Evolutionary conservation across 768 basidiomycete species (phyloP).

Genomic region (Solioccasus polychromus): DNA sequence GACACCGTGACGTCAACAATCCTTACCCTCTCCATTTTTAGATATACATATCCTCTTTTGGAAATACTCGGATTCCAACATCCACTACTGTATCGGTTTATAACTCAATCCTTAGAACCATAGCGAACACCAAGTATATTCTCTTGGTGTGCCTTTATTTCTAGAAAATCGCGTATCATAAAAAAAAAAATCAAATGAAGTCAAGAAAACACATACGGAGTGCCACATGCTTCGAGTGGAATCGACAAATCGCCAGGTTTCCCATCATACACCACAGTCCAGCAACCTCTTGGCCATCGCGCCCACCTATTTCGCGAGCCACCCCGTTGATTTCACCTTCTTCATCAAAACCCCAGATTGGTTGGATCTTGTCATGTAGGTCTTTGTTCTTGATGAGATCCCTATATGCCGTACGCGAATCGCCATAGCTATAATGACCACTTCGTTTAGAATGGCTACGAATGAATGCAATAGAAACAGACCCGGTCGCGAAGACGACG

Average conservation of each 20-base stretch:
- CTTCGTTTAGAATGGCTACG: background rate
- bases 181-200: too few species aligned
- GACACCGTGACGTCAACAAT: constrained; percentile 22
- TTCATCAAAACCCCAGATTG: constrained; percentile 30
- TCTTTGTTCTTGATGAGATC: constrained; percentile 21
- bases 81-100: background rate
- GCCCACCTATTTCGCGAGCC: constrained; percentile 50
- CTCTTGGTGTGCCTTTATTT: constrained; percentile 68
- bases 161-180: too few species aligned
- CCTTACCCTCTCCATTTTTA: constrained; percentile 1
- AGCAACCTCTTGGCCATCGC: constrained; percentile 11
- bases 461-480: constrained; percentile 12
- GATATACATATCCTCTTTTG: background rate
- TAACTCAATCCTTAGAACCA: background rate
- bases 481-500: constrained; percentile 25
- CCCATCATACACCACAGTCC: constrained; percentile 61
- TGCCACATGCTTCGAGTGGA: constrained; percentile 66
- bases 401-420: constrained; percentile 16
- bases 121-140: constrained; percentile 35
- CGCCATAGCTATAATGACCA: constrained; percentile 12
- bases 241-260: constrained; percentile 58
- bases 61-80: background rate
- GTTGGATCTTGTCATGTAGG: constrained; percentile 19
- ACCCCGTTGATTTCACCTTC: constrained; percentile 29
- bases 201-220: constrained; percentile 51